Percentiles rank a stretch among this genome's conserved stretches.
These are phyloP conservation scores for Alternaria atra DNA, from an alignment of 2,329 filamentous ascomycete genomes.

Conservation along the genomic window DNA sequence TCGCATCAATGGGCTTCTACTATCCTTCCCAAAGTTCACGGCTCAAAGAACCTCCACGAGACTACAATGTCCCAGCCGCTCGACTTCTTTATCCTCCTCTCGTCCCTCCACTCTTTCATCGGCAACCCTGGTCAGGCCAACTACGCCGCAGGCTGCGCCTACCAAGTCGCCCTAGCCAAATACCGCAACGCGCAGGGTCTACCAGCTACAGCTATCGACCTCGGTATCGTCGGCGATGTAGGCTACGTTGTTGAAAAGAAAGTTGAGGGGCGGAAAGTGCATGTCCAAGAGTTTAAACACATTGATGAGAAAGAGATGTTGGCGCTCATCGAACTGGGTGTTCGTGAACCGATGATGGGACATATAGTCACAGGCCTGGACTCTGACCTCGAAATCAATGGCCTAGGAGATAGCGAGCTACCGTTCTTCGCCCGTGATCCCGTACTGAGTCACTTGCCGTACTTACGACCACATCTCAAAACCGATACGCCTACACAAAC, in stretches of 20 bases:
- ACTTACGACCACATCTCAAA: constrained; percentile 19
- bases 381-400: background rate
- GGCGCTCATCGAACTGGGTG: constrained; percentile 16
- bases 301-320: constrained; percentile 19
- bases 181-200: constrained; percentile 16
- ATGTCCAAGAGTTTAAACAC: constrained; percentile 19
- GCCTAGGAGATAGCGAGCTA: background rate
- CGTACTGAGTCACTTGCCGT: constrained; percentile 15
- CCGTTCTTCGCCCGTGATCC: constrained; percentile 21
- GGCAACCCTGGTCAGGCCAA: constrained; percentile 35
- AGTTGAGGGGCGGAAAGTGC: constrained; percentile 4
- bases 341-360: constrained; percentile 11
- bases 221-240: constrained; percentile 25
- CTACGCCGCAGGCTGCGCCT: constrained; percentile 37
- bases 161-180: constrained; percentile 29
- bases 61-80: constrained; percentile 5
- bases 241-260: constrained; percentile 29
- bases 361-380: constrained; percentile 21
- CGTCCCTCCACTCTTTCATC: constrained; percentile 28
- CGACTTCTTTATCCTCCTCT: constrained; percentile 37
- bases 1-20: constrained; percentile 16
- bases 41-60: constrained; percentile 42
- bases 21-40: constrained; percentile 43
- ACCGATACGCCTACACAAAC: background rate
- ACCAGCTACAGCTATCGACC: constrained; percentile 18